These are phyloP conservation scores for Inga laurina DNA, from an alignment of 306 rosid species.

Conservation along the genomic window DNA sequence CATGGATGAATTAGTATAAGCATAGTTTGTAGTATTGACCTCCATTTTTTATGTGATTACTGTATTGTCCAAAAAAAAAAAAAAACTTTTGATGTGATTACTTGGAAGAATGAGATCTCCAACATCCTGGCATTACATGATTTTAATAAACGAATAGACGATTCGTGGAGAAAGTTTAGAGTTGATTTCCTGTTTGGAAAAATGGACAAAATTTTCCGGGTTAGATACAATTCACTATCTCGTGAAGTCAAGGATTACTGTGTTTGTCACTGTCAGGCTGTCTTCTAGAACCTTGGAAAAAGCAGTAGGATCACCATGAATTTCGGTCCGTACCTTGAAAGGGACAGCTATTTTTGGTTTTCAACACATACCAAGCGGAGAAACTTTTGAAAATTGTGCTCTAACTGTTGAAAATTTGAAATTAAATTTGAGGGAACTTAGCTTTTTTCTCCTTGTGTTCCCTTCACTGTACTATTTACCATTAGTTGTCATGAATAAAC, in stretches of 20 bases:
- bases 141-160: not conserved
- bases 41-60: conserved; percentile 4
- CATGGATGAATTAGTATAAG: not conserved
- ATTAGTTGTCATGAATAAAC: not conserved
- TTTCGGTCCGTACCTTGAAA: conserved; percentile 24
- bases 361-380: conserved; percentile 7
- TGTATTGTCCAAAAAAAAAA: too few species aligned
- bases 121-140: not conserved
- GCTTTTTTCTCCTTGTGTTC: not conserved
- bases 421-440: not conserved
- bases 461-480: not conserved
- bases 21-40: not conserved
- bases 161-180: not conserved
- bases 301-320: conserved; percentile 5
- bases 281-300: conserved; percentile 17
- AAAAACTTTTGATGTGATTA: not conserved
- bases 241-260: conserved; percentile 27
- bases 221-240: conserved; percentile 4
- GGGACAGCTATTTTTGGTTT: conserved; percentile 3
- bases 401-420: not conserved
- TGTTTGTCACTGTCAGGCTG: conserved; percentile 26
- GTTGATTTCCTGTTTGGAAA: conserved; percentile 11
- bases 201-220: not conserved
- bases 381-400: not conserved
- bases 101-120: not conserved